Evolutionary conservation across 371 early-diverging fungal species (phyloP).

Genomic region (Conidiobolus coronatus): DNA sequence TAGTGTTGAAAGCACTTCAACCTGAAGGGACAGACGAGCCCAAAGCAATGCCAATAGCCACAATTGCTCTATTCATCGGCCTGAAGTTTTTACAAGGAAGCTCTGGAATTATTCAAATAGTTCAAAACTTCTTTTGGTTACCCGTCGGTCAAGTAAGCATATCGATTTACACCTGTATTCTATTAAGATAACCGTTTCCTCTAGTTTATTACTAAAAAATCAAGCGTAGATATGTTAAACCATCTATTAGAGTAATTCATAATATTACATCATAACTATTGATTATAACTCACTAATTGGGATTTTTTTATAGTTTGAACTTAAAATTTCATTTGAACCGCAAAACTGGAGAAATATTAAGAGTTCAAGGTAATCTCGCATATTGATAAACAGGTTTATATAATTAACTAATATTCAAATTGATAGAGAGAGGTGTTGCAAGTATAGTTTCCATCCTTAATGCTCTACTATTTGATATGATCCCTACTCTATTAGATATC

Average conservation of each 20-base stretch:
- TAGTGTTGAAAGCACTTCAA: constrained; percentile 34
- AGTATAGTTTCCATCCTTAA: constrained; percentile 56
- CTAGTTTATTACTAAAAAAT: constrained; percentile 54
- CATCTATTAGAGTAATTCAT: constrained; percentile 37
- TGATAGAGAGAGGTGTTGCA: constrained; percentile 67
- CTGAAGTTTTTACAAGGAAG: constrained; percentile 53
- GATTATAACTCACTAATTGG: no score
- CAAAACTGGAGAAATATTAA: constrained; percentile 81
- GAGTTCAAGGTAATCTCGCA: constrained; percentile 25
- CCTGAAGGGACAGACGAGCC: neutral
- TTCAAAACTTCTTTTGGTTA: constrained; percentile 70
- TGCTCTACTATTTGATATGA: constrained; percentile 64
- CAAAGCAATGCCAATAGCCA: neutral
- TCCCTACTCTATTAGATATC: constrained; percentile 75
- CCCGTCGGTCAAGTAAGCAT: constrained; percentile 60
- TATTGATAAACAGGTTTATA: neutral
- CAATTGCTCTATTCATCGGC: constrained; percentile 23
- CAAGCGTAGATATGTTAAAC: constrained; percentile 63
- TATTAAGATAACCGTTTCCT: neutral
- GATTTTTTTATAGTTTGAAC: constrained; percentile 24
- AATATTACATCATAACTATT: neutral
- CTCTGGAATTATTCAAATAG: constrained; percentile 52
- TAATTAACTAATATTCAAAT: neutral
- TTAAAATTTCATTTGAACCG: constrained; percentile 75
- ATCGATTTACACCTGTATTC: no score